phyloP scores from a whole-genome alignment of 306 rosid species.

The Gastrolobium villosum region DNA sequence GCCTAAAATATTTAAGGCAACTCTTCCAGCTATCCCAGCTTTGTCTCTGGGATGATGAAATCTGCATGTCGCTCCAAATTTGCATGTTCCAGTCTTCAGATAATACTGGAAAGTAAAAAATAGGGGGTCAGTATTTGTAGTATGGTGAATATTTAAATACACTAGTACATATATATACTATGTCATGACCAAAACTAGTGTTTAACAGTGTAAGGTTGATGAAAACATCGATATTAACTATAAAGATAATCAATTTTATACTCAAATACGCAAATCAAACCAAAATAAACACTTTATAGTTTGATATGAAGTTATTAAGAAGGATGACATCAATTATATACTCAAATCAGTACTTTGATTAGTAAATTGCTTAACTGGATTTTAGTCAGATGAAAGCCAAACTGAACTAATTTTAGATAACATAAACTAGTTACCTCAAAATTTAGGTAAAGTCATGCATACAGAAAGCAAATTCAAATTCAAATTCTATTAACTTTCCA shows the following conservation, averaged over 20 bases:
- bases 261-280: conserved; percentile 7
- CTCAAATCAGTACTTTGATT: too few relatives aligned
- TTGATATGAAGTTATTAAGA: conserved; percentile 29
- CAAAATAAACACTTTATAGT: conserved; percentile 31
- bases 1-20: conserved; percentile 87
- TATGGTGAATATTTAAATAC: conserved; percentile 31
- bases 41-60: conserved; percentile 98
- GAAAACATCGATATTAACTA: conserved; percentile 24
- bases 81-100: conserved; percentile 96
- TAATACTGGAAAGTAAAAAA: conserved; percentile 76
- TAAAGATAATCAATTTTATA: neutral
- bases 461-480: neutral
- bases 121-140: conserved; percentile 35
- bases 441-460: conserved; percentile 18
- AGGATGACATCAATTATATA: too few relatives aligned
- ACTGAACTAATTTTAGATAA: conserved; percentile 19
- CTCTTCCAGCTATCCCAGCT: conserved; percentile 97
- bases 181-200: conserved; percentile 21
- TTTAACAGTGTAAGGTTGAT: conserved; percentile 18
- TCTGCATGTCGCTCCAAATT: conserved; percentile 98
- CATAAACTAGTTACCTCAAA: conserved; percentile 12
- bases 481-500: conserved; percentile 34
- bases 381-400: conserved; percentile 22
- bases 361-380: conserved; percentile 16
- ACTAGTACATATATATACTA: conserved; percentile 8